These are phyloP conservation scores for Rhododendron simsii DNA, from an alignment of 148 eudicot genomes.

Conservation along the genomic window DNA sequence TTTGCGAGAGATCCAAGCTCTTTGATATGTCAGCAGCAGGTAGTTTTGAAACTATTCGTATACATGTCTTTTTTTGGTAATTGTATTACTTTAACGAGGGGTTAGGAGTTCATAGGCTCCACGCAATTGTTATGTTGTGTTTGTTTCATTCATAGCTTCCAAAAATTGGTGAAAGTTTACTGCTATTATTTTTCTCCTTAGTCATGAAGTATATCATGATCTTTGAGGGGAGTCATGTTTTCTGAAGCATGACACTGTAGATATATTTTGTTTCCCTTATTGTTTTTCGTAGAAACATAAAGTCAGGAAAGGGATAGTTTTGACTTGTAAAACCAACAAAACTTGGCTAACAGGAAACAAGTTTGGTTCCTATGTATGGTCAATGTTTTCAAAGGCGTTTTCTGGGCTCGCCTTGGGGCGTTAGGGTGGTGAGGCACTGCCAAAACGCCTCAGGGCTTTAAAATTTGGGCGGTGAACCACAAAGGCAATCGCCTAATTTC, in stretches of 20 bases:
- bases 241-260: neutral
- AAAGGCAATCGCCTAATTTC: too few species aligned
- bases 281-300: neutral
- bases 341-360: neutral
- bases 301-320: neutral
- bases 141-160: neutral
- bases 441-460: too few species aligned
- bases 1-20: constrained; percentile 56
- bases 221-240: neutral
- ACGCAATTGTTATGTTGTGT: neutral
- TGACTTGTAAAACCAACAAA: neutral
- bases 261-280: neutral
- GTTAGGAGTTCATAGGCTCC: neutral
- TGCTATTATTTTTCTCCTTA: neutral
- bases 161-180: neutral
- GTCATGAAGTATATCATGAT: neutral
- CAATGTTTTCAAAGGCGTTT: too few species aligned
- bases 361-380: neutral
- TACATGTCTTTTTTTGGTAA: neutral
- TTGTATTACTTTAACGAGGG: neutral
- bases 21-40: constrained; percentile 73
- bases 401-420: too few species aligned
- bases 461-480: too few species aligned
- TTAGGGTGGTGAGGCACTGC: too few species aligned
- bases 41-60: constrained; percentile 10